These are phyloP conservation scores for Aspergillaceae sp. DNA, from an alignment of 2,329 filamentous ascomycete species.

Conservation along the genomic window DNA sequence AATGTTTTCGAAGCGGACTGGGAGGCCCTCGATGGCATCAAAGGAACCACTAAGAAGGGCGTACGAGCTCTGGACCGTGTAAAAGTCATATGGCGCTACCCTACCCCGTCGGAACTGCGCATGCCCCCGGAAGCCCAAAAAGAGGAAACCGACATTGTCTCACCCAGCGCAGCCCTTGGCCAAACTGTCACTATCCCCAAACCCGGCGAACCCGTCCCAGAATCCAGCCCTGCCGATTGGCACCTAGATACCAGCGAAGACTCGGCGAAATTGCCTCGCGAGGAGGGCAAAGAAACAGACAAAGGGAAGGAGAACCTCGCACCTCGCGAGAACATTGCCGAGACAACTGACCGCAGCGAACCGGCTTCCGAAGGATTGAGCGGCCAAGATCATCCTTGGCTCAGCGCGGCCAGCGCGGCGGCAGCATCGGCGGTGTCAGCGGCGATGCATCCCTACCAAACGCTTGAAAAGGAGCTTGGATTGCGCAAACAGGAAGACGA, in stretches of 20 bases:
- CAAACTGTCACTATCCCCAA: conserved; percentile 56
- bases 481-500: conserved; percentile 56
- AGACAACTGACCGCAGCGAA: conserved; percentile 1
- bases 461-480: conserved; percentile 53
- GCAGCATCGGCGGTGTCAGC: conserved; percentile 9
- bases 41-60: conserved; percentile 76
- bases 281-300: not conserved
- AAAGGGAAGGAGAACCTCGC: not conserved
- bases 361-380: conserved; percentile 2
- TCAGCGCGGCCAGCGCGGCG: conserved; percentile 7
- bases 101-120: conserved; percentile 10
- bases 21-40: conserved; percentile 86
- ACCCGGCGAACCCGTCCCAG: conserved; percentile 58
- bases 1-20: conserved; percentile 66
- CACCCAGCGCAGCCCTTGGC: conserved; percentile 7
- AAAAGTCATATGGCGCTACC: conserved; percentile 71
- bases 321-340: not conserved
- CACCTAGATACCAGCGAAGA: conserved; percentile 39
- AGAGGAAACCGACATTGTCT: conserved; percentile 12
- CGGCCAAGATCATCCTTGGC: conserved; percentile 7
- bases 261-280: not conserved
- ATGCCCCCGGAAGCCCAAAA: conserved; percentile 9
- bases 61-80: conserved; percentile 72
- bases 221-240: conserved; percentile 67
- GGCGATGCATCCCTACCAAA: conserved; percentile 7